Evolutionary conservation across 306 rosid genomes (phyloP), one percentile per base, ranked within the genome.

Genomic region (Trifolium subterraneum): DNA sequence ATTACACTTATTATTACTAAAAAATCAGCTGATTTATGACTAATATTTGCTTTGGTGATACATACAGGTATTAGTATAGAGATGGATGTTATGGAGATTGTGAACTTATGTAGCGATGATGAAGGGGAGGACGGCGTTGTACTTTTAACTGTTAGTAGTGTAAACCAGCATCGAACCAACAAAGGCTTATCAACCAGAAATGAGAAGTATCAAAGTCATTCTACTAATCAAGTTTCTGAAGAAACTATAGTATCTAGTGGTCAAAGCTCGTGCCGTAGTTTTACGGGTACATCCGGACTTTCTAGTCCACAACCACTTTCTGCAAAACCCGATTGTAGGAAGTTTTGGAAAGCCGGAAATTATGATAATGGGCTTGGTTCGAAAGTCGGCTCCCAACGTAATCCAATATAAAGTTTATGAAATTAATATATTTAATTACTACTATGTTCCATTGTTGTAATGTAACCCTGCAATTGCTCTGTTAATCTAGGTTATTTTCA

Each of bases 281-380:
- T 73, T 73, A 76, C 90, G 4, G 80, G 87, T 70, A 77, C 81
- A 8, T 75, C 84, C 81, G 90, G 80, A 39, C 64, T 85, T 70
- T 83, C 87, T 66, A 78, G 75, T 19, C 16, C 83, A 58, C 78
- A 84, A 1, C 71, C 85, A 36, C 14, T 72, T 29, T 50, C 78
- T 78, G 83, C 81, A 36, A 81, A 92, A 45, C 92, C 88, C 4
- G 58, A 84, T 60, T 81, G 85, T 77, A 88, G 90, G 41, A 87
- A 85, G 15, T 93, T 89, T 39, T 93, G 97, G 97, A 93, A 86
- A 80, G 94, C 96, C 72, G 98, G 92, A 62, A 82, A 66, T 78
- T 79, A 83, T 29, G 82, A 87, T 64, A 83, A 78, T 39, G 83
- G 63, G 19, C 75, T 64, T 70, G 77, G 54, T 67, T 79, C 92